Evolutionary conservation across 164 flowering plant species (phyloP), one percentile per base, ranked within the genome.

Genomic region (Berberis vulgaris): DNA sequence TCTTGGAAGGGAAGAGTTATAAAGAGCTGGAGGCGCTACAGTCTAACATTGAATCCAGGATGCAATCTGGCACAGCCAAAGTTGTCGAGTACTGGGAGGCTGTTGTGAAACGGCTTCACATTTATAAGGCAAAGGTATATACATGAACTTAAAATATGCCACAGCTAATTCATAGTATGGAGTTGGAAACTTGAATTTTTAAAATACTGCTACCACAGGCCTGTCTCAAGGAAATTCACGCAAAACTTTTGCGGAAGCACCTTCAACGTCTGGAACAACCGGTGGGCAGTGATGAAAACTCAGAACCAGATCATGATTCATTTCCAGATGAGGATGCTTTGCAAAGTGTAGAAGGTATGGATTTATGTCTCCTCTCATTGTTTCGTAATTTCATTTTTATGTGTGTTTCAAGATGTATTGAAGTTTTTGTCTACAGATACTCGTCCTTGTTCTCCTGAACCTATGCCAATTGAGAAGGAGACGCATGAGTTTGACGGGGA

Each of bases 61-160:
- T 95, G 96, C 85, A 80, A 49, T 79, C 96, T 65, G 99, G 99
- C 12, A 82, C 82, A 5, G 99, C 97, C 10, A 91, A 95, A 73
- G 94, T 87, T 1, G 99, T 95, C 41, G 99, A 95, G 74, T 95
- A 81, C 65, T 95, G 99, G 99, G 97, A 95, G 68, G 97, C 94
- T 67, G 75, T 95, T 72, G 80, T 89, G 66, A 95, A 91, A 77
- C 96, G 92, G 50, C 86, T 95, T 54, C 88, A 84, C 43, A 91
- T 91, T 64, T 95, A 73, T 80, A 91, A 95, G 77, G 97, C 99
- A 46, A 90, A 86, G 92, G 97, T 89, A 82, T 41, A 39, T 10
- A 6, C 54, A 52, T 11, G n/a, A 52, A 52, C 54, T 10, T 52
- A 7, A 52, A 9, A 5, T 46, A 46, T 46, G 5, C 8, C 8